These are phyloP conservation scores for Neurospora sp. DNA, from an alignment of 495 filamentous ascomycete species.

Conservation along the genomic window DNA sequence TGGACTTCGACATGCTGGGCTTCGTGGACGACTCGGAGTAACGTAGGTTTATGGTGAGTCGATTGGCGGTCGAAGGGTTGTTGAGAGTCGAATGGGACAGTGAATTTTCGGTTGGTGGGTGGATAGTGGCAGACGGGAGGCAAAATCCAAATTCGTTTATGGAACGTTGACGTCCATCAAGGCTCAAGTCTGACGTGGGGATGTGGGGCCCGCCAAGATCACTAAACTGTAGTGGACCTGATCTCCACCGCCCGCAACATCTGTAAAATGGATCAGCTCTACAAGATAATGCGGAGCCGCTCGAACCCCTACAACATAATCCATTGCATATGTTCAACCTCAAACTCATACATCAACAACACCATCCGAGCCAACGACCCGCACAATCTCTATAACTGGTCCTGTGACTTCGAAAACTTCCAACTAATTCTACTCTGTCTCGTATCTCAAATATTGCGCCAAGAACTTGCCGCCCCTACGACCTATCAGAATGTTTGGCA, in stretches of 20 bases:
- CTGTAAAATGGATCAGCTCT: neutral
- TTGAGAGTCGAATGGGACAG: neutral
- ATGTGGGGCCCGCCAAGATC: neutral
- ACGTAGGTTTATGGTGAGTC: neutral
- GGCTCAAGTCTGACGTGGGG: neutral
- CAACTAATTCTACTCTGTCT: neutral
- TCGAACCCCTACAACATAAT: neutral
- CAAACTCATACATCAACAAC: neutral
- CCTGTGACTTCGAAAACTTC: neutral
- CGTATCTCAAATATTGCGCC: neutral
- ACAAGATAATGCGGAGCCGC: neutral
- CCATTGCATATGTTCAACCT: neutral
- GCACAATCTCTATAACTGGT: neutral
- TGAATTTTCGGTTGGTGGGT: neutral
- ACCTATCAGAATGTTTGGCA: neutral
- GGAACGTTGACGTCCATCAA: neutral
- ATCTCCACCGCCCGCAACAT: neutral
- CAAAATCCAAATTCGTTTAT: neutral
- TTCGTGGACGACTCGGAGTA: neutral
- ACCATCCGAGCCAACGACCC: neutral
- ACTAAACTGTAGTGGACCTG: neutral
- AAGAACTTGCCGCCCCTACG: neutral
- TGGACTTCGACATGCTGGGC: constrained; percentile 15
- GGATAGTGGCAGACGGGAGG: neutral
- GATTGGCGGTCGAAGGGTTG: neutral